Evolutionary conservation across 106 monocot genomes (phyloP).

Genomic region (Dactylorhiza incarnata): DNA sequence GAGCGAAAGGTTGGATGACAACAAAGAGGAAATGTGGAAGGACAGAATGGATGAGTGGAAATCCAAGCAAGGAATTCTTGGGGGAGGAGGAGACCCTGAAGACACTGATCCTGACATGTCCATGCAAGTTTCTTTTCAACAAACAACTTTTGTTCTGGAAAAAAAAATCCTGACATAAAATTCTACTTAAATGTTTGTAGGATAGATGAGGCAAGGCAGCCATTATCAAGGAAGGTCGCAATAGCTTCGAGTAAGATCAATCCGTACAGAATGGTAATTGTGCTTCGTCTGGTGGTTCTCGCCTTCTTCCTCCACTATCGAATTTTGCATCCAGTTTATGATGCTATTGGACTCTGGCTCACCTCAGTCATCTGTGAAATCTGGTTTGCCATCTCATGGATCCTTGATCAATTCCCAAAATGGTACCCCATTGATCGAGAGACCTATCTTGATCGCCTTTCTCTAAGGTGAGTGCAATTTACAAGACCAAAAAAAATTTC

Average conservation of each 20-base stretch:
- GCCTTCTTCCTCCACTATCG: constrained; percentile 84
- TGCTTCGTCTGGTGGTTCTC: constrained; percentile 70
- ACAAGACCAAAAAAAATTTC: neutral
- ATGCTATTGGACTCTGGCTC: constrained; percentile 80
- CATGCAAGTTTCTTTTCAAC: constrained; percentile 30
- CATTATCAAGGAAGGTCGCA: constrained; percentile 80
- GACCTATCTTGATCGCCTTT: constrained; percentile 93
- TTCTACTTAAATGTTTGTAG: constrained; percentile 22
- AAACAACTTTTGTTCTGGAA: neutral
- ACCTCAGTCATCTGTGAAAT: constrained; percentile 92
- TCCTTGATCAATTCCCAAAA: constrained; percentile 98
- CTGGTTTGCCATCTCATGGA: constrained; percentile 96
- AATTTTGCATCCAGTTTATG: constrained; percentile 69
- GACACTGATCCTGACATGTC: constrained; percentile 73
- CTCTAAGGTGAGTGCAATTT: constrained; percentile 46
- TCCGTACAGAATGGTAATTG: constrained; percentile 90
- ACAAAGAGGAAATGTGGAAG: constrained; percentile 59
- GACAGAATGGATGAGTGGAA: constrained; percentile 91
- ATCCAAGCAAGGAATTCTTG: constrained; percentile 53
- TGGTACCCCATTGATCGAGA: constrained; percentile 93
- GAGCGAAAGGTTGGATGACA: constrained; percentile 66
- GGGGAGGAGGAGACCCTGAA: constrained; percentile 45
- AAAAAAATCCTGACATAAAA: neutral
- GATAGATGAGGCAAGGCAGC: constrained; percentile 83
- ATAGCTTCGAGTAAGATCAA: constrained; percentile 92